phyloP scores from a whole-genome alignment of 2,329 filamentous ascomycete genomes.

The Emergomyces orientalis region DNA sequence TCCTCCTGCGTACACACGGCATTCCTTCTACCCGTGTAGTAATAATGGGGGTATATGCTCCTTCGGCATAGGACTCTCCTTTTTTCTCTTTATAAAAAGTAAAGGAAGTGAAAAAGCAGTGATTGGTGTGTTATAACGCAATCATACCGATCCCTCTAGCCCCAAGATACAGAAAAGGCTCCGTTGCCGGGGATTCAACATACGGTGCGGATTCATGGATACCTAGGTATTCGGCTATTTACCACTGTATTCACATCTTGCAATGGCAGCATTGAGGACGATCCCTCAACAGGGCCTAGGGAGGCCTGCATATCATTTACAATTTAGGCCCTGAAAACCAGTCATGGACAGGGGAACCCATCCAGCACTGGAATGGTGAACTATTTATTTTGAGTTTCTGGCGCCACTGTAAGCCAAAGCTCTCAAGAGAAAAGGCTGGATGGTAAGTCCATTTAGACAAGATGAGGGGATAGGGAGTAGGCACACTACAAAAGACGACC shows the following conservation, averaged over 20 bases:
- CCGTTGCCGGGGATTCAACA: background rate
- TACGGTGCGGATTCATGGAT: background rate
- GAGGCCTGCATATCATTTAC: background rate
- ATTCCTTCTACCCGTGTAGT: background rate
- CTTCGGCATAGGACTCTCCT: background rate
- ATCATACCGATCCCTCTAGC: background rate
- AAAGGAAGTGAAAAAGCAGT: background rate
- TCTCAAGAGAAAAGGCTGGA: background rate
- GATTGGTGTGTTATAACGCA: background rate
- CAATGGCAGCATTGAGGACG: background rate
- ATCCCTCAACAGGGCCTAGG: background rate
- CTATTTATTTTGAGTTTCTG: background rate
- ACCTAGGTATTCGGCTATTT: background rate
- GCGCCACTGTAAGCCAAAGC: background rate
- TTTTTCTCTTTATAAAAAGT: background rate
- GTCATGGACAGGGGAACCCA: background rate
- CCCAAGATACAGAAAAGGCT: background rate
- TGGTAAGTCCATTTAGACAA: background rate
- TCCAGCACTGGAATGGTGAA: background rate
- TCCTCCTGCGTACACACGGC: background rate
- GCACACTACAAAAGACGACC: background rate
- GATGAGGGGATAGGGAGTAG: background rate
- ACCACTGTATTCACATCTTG: background rate
- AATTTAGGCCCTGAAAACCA: constrained; percentile 1
- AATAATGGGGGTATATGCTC: background rate